Conservation (phyloP, 2,329 filamentous ascomycete species). For the Colletotrichum karsti region DNA sequence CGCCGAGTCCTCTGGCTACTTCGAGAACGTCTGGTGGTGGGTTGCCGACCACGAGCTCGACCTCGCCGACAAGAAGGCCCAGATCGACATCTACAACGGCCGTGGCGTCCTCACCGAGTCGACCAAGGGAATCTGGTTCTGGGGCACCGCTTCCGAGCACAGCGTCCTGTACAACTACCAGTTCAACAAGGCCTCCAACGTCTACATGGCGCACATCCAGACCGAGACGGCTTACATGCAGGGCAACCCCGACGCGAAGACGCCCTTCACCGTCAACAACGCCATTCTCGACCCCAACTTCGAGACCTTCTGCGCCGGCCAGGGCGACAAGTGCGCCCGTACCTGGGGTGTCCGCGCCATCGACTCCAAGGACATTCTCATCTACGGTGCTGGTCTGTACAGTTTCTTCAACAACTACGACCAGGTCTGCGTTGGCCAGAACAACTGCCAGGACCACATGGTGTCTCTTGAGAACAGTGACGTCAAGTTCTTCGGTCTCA, state of each 20-base stretch:
- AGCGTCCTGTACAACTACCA: slow-evolving; percentile 85
- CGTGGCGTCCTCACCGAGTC: slow-evolving; percentile 85
- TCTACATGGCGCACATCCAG: slow-evolving; percentile 87
- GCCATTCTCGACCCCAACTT: slow-evolving; percentile 77
- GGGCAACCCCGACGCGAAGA: slow-evolving; percentile 77
- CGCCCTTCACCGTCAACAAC: slow-evolving; percentile 67
- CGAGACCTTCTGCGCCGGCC: slow-evolving; percentile 57
- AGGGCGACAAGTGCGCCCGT: slow-evolving; percentile 65
- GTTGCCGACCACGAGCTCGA: slow-evolving; percentile 92
- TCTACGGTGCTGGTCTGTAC: slow-evolving; percentile 81
- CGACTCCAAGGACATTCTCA: slow-evolving; percentile 71
- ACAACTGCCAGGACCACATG: slow-evolving; percentile 83
- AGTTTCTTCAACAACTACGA: slow-evolving; percentile 86
- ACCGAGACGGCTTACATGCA: slow-evolving; percentile 92
- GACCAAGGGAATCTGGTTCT: slow-evolving; percentile 79
- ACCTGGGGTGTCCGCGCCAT: slow-evolving; percentile 80
- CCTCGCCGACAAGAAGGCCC: slow-evolving; percentile 69
- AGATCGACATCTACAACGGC: slow-evolving; percentile 89
- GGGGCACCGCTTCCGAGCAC: slow-evolving; percentile 77
- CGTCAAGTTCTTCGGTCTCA: slow-evolving; percentile 73
- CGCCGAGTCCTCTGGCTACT: slow-evolving; percentile 71
- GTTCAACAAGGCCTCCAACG: slow-evolving; percentile 76
- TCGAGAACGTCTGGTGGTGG: slow-evolving; percentile 94
- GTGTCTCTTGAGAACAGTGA: slow-evolving; percentile 72
- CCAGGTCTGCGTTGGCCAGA: slow-evolving; percentile 72